Evolutionary conservation across 495 filamentous ascomycete species (phyloP).

Genomic region (Neurospora intermedia): DNA sequence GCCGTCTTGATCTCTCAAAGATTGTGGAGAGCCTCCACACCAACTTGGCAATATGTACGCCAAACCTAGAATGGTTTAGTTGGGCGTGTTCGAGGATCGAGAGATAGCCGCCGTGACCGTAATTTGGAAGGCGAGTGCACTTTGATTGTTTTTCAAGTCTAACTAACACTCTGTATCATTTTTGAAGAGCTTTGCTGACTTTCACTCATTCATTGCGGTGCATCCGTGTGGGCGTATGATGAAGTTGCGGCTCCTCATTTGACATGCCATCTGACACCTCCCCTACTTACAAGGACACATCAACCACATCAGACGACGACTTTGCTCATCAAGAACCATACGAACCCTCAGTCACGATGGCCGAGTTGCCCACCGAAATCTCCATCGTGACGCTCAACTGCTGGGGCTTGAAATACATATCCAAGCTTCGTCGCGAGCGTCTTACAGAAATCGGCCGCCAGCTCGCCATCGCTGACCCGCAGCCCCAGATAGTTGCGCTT

Average conservation of each 20-base stretch:
- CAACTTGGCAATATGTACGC: not conserved
- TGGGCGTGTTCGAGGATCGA: not conserved
- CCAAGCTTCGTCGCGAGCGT: slow-evolving; percentile 67
- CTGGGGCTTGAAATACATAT: slow-evolving; percentile 89
- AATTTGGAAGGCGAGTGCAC: not conserved
- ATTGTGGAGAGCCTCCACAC: not conserved
- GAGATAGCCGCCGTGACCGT: not conserved
- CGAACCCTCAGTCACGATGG: slow-evolving; percentile 14
- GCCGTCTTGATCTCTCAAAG: not conserved
- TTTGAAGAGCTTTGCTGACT: not conserved
- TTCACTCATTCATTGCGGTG: not conserved
- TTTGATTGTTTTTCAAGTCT: not conserved
- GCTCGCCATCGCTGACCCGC: slow-evolving; percentile 53
- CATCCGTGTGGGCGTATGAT: not conserved
- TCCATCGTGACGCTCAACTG: slow-evolving; percentile 82
- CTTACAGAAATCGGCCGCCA: slow-evolving; percentile 73
- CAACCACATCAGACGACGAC: not conserved
- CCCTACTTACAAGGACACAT: not conserved
- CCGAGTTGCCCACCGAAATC: slow-evolving; percentile 40
- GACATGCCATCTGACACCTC: not conserved
- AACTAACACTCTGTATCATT: not conserved
- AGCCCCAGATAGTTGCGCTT: slow-evolving; percentile 78
- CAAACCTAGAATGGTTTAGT: not conserved
- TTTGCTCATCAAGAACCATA: slow-evolving; percentile 1
- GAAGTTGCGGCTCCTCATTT: not conserved